Base-by-base conservation (phyloP, 2,329 filamentous ascomycete species). In the Trichophaea hybrida region DNA sequence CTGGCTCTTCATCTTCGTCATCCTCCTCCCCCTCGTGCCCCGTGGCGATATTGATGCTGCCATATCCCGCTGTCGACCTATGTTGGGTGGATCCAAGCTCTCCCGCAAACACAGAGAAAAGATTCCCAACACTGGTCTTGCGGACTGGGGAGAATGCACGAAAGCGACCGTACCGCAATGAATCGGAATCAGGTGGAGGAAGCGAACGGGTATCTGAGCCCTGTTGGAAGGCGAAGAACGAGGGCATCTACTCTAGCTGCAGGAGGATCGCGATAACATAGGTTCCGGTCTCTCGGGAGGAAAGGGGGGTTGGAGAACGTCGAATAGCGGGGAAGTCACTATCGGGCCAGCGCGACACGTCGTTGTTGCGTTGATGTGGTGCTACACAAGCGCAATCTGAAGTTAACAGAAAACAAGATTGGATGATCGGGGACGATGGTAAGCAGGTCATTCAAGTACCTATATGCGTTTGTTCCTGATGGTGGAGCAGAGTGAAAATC, bases 191-290 rank as follows among this genome's bases (percentile, higher is more conserved):
- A 60, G 69, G 71, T 56, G 72, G 69, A 59, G 75, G 75, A 61
- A 73, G 71, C 61, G 75, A 73, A 67, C 75, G 76, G 64, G 80
- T 77, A 72, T 84, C 82, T 68, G 74, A 77, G 70, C 81, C 82
- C 69, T 81, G 81, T 64, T 81, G 81, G 72, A 85, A 85, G 70
- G 78, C 76, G 73, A 85, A 84, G 75, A 84, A 82, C 68, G 77
- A 75, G 69, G 81, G 79, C 80, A 84, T 83, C 38, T 24, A 46
- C 32, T 31, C 13, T 46, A 55, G 53, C 37, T 55, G 53, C 53
- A 55, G 53, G 15, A n/a, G 13, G 32, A 53, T 35, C 13, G 32
- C 34, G 50, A 53, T 53, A 32, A 24, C 50, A 53, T 53, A 34
- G 50, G 50, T 24, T n/a, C 10, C 31, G 10, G 40, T 12, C 10